phyloP scores from a whole-genome alignment of 2,329 filamentous ascomycete genomes.

The Alternaria alternata region DNA sequence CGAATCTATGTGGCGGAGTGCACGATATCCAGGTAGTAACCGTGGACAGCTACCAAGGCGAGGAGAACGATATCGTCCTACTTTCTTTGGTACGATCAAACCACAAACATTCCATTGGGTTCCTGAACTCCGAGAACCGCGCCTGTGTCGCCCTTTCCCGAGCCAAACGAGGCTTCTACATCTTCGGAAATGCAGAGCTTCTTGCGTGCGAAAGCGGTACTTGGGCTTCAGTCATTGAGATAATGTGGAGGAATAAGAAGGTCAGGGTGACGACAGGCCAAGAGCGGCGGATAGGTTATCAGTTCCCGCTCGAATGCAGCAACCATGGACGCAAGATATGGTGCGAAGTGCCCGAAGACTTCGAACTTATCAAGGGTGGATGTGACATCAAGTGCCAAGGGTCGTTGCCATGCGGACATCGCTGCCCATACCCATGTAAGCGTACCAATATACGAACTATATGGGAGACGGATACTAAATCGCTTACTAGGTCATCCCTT shows the following conservation, averaged over 20 bases:
- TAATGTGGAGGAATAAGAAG: slow-evolving; percentile 56
- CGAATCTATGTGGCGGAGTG: slow-evolving; percentile 47
- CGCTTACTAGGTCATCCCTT: slow-evolving; percentile 21
- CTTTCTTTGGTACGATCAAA: slow-evolving; percentile 83
- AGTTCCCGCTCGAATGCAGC: slow-evolving; percentile 69
- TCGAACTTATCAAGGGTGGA: slow-evolving; percentile 41
- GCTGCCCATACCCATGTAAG: slow-evolving; percentile 44
- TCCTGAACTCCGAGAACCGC: slow-evolving; percentile 71
- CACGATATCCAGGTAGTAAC: slow-evolving; percentile 70
- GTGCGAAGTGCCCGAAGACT: slow-evolving; percentile 54
- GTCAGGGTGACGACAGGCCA: slow-evolving; percentile 33
- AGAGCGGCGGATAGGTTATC: slow-evolving; percentile 54
- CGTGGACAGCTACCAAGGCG: slow-evolving; percentile 85
- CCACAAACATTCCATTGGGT: slow-evolving; percentile 68
- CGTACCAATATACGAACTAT: background rate
- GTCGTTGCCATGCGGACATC: slow-evolving; percentile 44
- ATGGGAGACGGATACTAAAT: background rate
- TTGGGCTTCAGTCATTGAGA: slow-evolving; percentile 61
- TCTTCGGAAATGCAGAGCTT: slow-evolving; percentile 78
- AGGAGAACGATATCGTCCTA: slow-evolving; percentile 85
- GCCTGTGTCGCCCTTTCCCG: slow-evolving; percentile 72
- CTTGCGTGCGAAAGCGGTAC: slow-evolving; percentile 57
- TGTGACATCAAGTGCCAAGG: slow-evolving; percentile 40
- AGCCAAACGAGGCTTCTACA: slow-evolving; percentile 79
- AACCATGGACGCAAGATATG: slow-evolving; percentile 64